A percentile compares a stretch with the other conserved stretches of the same genome.
Evolutionary conservation across 108 stramenopile species (phyloP).

Genomic region (Cylindrotheca closterium): DNA sequence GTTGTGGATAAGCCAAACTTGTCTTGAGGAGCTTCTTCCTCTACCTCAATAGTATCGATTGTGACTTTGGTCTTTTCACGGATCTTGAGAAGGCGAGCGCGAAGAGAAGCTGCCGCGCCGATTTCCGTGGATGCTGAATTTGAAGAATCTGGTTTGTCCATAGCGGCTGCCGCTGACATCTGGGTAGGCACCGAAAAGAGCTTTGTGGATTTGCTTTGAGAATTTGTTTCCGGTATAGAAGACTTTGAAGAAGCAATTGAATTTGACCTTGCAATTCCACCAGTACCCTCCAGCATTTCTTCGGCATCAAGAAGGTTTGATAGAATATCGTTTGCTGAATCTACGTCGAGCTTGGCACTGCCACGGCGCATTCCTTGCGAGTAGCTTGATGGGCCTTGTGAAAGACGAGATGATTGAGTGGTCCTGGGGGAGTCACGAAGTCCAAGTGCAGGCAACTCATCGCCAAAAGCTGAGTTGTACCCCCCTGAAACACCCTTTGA

Average conservation of each 20-base stretch:
- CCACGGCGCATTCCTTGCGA: neutral
- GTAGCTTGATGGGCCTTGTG: neutral
- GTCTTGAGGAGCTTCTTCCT: neutral
- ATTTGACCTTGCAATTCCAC: neutral
- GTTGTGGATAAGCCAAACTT: neutral
- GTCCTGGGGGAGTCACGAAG: slow-evolving; percentile 2
- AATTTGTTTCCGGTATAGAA: no score
- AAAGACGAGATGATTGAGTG: neutral
- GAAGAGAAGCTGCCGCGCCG: slow-evolving; percentile 60
- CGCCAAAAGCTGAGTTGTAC: slow-evolving; percentile 11
- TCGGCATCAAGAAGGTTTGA: neutral
- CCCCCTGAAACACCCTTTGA: neutral
- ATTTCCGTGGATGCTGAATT: neutral
- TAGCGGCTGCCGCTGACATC: neutral
- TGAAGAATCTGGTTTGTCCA: neutral
- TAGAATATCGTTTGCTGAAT: neutral
- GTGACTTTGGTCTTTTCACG: slow-evolving; percentile 34
- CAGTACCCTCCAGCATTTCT: neutral
- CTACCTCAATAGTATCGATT: neutral
- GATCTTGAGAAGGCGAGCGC: slow-evolving; percentile 53
- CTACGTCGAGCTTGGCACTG: neutral
- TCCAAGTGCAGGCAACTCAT: slow-evolving; percentile 43
- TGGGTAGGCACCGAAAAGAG: neutral
- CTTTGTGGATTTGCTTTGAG: neutral
- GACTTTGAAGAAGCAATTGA: no score